Conservation (phyloP, 2,329 filamentous ascomycete genomes). For the Penicillium sp. region DNA sequence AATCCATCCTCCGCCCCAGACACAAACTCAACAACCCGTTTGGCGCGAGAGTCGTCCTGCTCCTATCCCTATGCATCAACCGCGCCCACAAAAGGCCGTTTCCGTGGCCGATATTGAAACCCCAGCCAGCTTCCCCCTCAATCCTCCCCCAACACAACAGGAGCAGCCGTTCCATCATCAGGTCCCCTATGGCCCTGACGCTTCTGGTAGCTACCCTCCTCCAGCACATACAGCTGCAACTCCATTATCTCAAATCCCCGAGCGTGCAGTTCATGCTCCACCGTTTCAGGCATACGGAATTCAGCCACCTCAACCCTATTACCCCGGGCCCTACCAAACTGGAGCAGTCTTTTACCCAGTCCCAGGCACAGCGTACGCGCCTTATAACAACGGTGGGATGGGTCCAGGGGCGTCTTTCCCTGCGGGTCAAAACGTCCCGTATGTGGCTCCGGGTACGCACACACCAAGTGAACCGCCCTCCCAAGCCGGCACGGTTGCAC, state of each 20-base stretch:
- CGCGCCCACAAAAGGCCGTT: slow-evolving; percentile 90
- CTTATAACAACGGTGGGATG: slow-evolving; percentile 51
- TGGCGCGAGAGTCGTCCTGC: slow-evolving; percentile 65
- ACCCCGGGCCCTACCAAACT: slow-evolving; percentile 61
- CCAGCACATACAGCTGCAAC: slow-evolving; percentile 68
- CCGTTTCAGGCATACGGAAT: slow-evolving; percentile 82
- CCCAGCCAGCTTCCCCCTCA: slow-evolving; percentile 66
- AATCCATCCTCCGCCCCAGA: slow-evolving; percentile 42
- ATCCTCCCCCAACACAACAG: slow-evolving; percentile 67
- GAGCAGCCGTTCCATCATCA: slow-evolving; percentile 94
- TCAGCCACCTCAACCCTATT: slow-evolving; percentile 61
- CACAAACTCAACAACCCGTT: slow-evolving; percentile 59
- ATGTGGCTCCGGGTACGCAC: slow-evolving; percentile 36
- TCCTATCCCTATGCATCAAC: slow-evolving; percentile 84
- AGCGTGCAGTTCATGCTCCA: slow-evolving; percentile 86
- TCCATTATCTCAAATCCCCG: slow-evolving; percentile 88
- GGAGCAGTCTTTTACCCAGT: slow-evolving; percentile 73
- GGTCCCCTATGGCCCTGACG: slow-evolving; percentile 66
- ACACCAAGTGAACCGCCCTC: slow-evolving; percentile 44
- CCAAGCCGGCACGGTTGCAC: slow-evolving; percentile 68
- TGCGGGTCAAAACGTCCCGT: slow-evolving; percentile 54
- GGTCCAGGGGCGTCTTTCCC: slow-evolving; percentile 61
- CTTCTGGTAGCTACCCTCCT: slow-evolving; percentile 64
- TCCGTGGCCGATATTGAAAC: slow-evolving; percentile 93
- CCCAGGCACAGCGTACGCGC: slow-evolving; percentile 42